Percentiles rank a stretch among this genome's conserved stretches.
These are phyloP conservation scores for Dalbergia cultrata DNA, from an alignment of 306 rosid species.

Conservation along the genomic window DNA sequence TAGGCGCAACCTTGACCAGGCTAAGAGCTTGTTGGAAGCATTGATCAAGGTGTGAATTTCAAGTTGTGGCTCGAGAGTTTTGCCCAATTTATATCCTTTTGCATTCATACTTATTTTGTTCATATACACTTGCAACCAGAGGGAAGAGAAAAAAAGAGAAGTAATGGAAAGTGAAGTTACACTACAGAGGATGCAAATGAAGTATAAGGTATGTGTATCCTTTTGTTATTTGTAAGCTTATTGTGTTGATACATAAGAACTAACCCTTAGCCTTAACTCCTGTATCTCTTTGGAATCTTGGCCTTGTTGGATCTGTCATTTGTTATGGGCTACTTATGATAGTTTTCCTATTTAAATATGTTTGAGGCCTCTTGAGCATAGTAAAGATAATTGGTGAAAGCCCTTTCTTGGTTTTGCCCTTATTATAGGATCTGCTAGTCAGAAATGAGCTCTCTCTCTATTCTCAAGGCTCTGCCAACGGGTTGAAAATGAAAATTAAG, in stretches of 20 bases:
- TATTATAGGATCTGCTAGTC: conserved; percentile 12
- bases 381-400: conserved; percentile 1
- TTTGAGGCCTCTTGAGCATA: conserved; percentile 21
- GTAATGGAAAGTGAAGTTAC: conserved; percentile 92
- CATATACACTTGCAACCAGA: conserved; percentile 61
- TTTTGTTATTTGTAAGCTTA: conserved; percentile 28
- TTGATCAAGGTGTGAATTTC: conserved; percentile 76
- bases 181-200: conserved; percentile 93
- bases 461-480: not conserved
- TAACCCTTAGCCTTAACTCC: conserved; percentile 6
- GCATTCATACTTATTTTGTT: conserved; percentile 38
- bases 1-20: conserved; percentile 98
- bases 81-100: conserved; percentile 35
- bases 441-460: not conserved
- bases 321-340: not conserved
- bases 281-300: conserved; percentile 12
- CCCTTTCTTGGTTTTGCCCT: conserved; percentile 20
- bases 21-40: conserved; percentile 88
- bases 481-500: not conserved
- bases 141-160: conserved; percentile 93
- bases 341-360: conserved; percentile 15
- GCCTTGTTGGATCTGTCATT: conserved; percentile 17
- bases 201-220: conserved; percentile 75
- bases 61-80: conserved; percentile 27
- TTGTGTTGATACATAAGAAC: conserved; percentile 12